Evolutionary conservation across 345 rosid genomes (phyloP).

Genomic region (Abelmoschus esculentus): DNA sequence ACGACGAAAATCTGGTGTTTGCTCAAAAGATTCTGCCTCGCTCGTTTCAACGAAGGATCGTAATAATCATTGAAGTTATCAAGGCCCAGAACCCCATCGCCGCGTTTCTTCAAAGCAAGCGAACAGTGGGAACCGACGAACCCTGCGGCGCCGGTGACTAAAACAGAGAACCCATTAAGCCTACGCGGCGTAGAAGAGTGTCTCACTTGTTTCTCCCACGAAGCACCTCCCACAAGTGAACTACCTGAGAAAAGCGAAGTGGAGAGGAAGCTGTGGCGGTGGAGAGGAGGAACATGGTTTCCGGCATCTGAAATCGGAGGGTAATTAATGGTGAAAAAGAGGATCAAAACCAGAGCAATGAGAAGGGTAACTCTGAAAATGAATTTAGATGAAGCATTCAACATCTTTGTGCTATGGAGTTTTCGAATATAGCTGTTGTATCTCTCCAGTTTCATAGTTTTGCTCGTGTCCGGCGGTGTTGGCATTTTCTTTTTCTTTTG

Average conservation of each 20-base stretch:
- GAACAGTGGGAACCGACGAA: conserved; percentile 77
- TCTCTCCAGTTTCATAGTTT: conserved; percentile 78
- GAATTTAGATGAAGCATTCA: conserved; percentile 78
- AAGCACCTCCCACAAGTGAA: conserved; percentile 34
- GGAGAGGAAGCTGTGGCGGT: conserved; percentile 35
- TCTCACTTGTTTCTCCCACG: conserved; percentile 82
- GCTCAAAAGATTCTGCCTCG: conserved; percentile 41
- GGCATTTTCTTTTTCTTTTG: conserved; percentile 32
- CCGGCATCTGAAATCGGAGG: conserved; percentile 58
- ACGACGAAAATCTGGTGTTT: conserved; percentile 64
- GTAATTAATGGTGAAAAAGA: conserved; percentile 68
- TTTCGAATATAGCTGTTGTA: conserved; percentile 80
- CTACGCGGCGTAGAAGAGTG: conserved; percentile 71
- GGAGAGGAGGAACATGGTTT: conserved; percentile 26
- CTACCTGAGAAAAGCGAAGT: conserved; percentile 34
- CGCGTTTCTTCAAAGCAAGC: conserved; percentile 58
- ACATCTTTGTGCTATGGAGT: conserved; percentile 60
- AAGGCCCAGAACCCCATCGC: conserved; percentile 73
- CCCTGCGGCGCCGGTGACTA: conserved; percentile 83
- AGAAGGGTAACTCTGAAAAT: conserved; percentile 78
- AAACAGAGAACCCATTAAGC: conserved; percentile 54
- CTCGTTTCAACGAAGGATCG: conserved; percentile 66
- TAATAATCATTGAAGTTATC: conserved; percentile 75
- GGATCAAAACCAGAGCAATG: conserved; percentile 63
- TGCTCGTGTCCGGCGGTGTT: conserved; percentile 69